phyloP scores from a whole-genome alignment of 345 rosid genomes.

The Lumnitzera littorea region DNA sequence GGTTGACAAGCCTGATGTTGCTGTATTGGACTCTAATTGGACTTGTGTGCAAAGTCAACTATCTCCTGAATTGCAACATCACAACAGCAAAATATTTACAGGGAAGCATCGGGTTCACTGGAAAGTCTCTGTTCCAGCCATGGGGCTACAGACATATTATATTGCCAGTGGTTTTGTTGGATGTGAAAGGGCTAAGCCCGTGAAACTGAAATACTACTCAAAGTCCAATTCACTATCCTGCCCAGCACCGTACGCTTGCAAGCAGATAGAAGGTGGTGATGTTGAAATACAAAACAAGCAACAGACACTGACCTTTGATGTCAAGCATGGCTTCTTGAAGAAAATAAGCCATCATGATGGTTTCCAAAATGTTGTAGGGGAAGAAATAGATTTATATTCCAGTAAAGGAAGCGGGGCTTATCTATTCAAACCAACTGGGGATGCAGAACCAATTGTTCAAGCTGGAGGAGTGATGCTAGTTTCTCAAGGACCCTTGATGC shows the following conservation, averaged over 20 bases:
- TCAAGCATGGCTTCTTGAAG: constrained; percentile 57
- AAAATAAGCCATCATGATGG: constrained; percentile 48
- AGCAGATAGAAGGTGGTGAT: constrained; percentile 46
- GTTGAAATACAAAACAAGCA: constrained; percentile 58
- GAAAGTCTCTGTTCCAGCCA: constrained; percentile 85
- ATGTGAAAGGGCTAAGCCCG: constrained; percentile 75
- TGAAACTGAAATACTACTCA: constrained; percentile 48
- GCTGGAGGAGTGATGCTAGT: constrained; percentile 55
- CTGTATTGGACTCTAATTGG: constrained; percentile 83
- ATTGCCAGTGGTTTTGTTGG: constrained; percentile 69
- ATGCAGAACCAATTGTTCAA: constrained; percentile 55
- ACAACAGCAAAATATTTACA: constrained; percentile 50
- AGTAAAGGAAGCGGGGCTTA: constrained; percentile 89
- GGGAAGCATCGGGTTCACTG: constrained; percentile 86
- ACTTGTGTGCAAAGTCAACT: constrained; percentile 85
- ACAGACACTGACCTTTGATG: constrained; percentile 65
- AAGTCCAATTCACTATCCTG: constrained; percentile 47
- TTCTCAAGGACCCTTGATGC: constrained; percentile 72
- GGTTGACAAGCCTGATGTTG: constrained; percentile 64
- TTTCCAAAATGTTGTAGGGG: constrained; percentile 38
- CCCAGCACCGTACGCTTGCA: constrained; percentile 67
- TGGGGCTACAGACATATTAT: constrained; percentile 87
- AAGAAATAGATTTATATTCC: constrained; percentile 73
- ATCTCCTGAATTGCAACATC: constrained; percentile 91
- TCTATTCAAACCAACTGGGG: constrained; percentile 75